phyloP scores from a whole-genome alignment of 345 rosid genomes.

The Melaleuca alternifolia region DNA sequence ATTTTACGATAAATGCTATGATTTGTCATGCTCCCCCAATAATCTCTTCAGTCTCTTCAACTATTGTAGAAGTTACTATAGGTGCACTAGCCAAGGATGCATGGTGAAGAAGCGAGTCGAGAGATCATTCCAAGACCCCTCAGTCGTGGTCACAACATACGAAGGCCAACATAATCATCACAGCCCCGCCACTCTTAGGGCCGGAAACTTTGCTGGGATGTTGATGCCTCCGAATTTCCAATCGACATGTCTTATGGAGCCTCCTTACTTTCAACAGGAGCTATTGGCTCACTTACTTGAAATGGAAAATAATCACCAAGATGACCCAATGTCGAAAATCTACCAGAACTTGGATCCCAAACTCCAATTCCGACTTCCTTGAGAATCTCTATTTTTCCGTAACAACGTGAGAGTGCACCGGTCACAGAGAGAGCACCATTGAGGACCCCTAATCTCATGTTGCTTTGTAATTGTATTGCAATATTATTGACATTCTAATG shows the following conservation, averaged over 20 bases:
- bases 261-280: not conserved
- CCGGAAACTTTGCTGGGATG: slow-evolving; percentile 15
- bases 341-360: not conserved
- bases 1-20: not conserved
- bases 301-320: not conserved
- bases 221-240: slow-evolving; percentile 9
- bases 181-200: slow-evolving; percentile 32
- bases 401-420: not conserved
- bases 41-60: not conserved
- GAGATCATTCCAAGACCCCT: slow-evolving; percentile 46
- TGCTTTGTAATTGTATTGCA: not conserved
- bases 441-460: not conserved
- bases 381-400: not conserved
- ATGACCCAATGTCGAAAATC: not conserved
- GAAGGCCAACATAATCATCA: slow-evolving; percentile 58
- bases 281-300: not conserved
- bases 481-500: not conserved
- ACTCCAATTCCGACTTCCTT: not conserved
- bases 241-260: not conserved
- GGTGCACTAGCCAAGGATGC: slow-evolving; percentile 57
- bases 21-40: not conserved
- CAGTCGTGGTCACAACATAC: slow-evolving; percentile 49
- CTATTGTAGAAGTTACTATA: slow-evolving; percentile 43
- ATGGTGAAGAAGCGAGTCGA: slow-evolving; percentile 54
- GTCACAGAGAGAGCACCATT: not conserved